phyloP scores from a whole-genome alignment of 768 basidiomycete genomes.

The Candolleomyces eurysporus region DNA sequence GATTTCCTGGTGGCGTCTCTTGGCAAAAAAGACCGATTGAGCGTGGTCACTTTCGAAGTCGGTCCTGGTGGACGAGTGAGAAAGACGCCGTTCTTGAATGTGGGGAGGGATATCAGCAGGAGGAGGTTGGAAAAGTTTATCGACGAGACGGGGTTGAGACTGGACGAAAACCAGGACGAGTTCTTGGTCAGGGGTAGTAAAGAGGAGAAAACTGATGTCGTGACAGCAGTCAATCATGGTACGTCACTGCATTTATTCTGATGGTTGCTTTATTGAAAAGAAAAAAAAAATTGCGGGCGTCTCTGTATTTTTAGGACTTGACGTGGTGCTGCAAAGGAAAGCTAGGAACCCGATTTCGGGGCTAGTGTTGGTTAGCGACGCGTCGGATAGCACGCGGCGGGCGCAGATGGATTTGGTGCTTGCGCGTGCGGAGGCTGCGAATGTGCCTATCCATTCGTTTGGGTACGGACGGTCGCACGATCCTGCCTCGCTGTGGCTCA shows the following conservation, averaged over 20 bases:
- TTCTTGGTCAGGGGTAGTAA: constrained; percentile 71
- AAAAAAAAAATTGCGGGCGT: not conserved
- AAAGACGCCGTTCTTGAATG: constrained; percentile 89
- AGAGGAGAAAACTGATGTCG: constrained; percentile 96
- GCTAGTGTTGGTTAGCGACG: constrained; percentile 91
- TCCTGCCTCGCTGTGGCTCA: constrained; percentile 96
- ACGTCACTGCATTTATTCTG: constrained; percentile 11
- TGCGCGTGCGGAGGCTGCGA: constrained; percentile 94
- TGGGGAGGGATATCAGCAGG: constrained; percentile 68
- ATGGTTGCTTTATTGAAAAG: not conserved
- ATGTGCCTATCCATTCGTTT: constrained; percentile 94
- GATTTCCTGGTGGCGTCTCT: constrained; percentile 83
- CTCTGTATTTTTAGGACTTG: constrained; percentile 57
- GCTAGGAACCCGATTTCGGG: constrained; percentile 86
- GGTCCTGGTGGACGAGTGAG: constrained; percentile 79
- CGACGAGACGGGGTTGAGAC: constrained; percentile 56
- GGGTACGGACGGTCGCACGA: constrained; percentile 97
- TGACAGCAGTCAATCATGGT: constrained; percentile 98
- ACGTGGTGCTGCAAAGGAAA: constrained; percentile 93
- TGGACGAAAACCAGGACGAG: constrained; percentile 41
- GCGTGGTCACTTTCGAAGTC: constrained; percentile 90
- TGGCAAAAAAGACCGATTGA: constrained; percentile 76
- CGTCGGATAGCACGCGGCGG: constrained; percentile 86
- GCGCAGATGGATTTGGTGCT: constrained; percentile 99
- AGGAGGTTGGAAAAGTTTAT: constrained; percentile 74